Percentiles rank a stretch among this genome's conserved stretches.
Evolutionary conservation across 768 basidiomycete genomes (phyloP).

Genomic region (Russula abietina): DNA sequence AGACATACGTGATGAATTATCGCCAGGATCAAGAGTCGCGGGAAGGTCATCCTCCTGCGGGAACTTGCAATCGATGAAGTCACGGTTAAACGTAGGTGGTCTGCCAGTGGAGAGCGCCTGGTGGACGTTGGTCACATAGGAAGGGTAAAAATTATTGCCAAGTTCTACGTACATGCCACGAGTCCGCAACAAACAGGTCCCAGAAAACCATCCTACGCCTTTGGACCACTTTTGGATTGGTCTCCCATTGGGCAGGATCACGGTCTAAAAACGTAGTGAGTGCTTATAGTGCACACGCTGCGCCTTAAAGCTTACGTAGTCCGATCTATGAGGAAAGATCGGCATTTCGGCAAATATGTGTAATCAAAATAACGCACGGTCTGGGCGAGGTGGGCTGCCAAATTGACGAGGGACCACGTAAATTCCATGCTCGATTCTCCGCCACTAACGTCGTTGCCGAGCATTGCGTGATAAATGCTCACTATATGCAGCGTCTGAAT

Average conservation of each 20-base stretch:
- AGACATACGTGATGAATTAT: constrained; percentile 25
- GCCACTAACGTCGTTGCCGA: constrained; percentile 48
- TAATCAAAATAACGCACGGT: constrained; percentile 40
- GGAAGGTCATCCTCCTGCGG: constrained; percentile 38
- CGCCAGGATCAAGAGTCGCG: constrained; percentile 28
- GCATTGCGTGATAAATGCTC: constrained; percentile 67
- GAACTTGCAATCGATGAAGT: constrained; percentile 61
- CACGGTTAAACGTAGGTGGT: constrained; percentile 59
- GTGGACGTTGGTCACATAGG: background rate
- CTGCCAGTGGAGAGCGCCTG: constrained; percentile 67
- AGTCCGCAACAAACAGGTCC: constrained; percentile 69
- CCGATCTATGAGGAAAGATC: constrained; percentile 43
- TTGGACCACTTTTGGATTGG: constrained; percentile 45
- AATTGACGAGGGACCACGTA: constrained; percentile 59
- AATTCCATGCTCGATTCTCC: constrained; percentile 67
- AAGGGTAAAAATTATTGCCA: background rate
- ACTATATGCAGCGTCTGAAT: constrained; percentile 64
- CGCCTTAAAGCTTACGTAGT: constrained; percentile 46
- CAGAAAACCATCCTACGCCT: constrained; percentile 67
- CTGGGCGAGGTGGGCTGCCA: constrained; percentile 62
- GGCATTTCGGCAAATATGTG: background rate
- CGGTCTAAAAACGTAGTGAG: constrained; percentile 41
- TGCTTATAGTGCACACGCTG: background rate
- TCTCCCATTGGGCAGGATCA: constrained; percentile 56
- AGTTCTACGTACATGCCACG: constrained; percentile 49